These are phyloP conservation scores for Yarrowia osloensis DNA, from an alignment of 805 yeast species.

Conservation along the genomic window DNA sequence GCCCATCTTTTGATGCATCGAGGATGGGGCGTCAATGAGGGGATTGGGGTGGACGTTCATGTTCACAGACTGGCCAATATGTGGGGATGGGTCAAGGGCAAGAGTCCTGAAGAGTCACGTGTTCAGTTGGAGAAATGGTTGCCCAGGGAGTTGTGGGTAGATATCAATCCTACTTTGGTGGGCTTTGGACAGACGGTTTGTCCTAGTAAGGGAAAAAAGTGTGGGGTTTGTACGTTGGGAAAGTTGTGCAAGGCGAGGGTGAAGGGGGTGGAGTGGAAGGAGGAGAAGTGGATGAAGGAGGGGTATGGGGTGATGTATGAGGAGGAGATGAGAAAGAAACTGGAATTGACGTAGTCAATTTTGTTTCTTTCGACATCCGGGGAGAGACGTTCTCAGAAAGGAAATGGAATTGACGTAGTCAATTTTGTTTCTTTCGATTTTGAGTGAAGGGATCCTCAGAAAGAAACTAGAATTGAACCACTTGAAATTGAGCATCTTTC, in stretches of 20 bases:
- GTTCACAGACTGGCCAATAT: constrained; percentile 74
- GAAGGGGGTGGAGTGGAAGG: background rate
- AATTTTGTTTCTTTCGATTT: too few species aligned
- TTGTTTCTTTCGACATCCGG: background rate
- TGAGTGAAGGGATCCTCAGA: too few species aligned
- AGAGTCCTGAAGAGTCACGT: constrained; percentile 71
- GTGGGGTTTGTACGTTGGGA: constrained; percentile 68
- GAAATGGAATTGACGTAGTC: too few species aligned
- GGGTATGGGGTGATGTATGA: background rate
- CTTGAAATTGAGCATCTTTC: too few species aligned
- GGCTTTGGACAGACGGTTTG: constrained; percentile 94
- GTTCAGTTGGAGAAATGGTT: constrained; percentile 70
- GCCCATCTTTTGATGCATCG: constrained; percentile 76
- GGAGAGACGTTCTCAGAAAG: too few species aligned
- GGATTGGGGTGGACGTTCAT: constrained; percentile 96
- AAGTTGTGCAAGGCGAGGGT: constrained; percentile 49
- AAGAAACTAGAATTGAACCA: too few species aligned
- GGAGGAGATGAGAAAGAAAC: background rate
- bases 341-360: background rate
- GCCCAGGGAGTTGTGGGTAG: constrained; percentile 73
- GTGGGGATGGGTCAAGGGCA: constrained; percentile 69
- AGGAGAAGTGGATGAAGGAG: constrained; percentile 18
- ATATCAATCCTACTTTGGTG: constrained; percentile 80
- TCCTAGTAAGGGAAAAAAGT: constrained; percentile 62
- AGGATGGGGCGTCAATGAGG: constrained; percentile 73